Evolutionary conservation across 768 basidiomycete genomes (phyloP).

Genomic region (Cubamyces lactineus): DNA sequence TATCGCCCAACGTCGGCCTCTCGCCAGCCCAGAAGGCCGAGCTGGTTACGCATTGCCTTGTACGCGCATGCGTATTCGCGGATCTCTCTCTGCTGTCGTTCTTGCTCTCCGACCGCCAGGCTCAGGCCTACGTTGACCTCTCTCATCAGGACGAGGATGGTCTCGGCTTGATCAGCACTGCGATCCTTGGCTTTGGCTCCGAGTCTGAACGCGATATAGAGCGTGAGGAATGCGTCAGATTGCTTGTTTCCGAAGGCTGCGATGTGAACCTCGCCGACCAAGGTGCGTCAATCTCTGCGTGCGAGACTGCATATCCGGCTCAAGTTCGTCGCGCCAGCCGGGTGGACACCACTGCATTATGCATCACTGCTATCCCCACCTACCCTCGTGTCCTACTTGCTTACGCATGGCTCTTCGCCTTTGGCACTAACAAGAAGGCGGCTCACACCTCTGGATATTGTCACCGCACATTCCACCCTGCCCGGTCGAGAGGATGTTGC

Average conservation of each 20-base stretch:
- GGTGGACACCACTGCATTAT: slow-evolving; percentile 95
- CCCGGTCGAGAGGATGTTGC: slow-evolving; percentile 86
- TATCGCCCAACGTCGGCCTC: slow-evolving; percentile 71
- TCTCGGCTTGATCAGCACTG: slow-evolving; percentile 72
- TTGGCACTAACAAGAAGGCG: slow-evolving; percentile 76
- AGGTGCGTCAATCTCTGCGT: slow-evolving; percentile 44
- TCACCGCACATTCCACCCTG: slow-evolving; percentile 79
- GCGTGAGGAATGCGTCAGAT: slow-evolving; percentile 85
- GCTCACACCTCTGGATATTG: slow-evolving; percentile 86
- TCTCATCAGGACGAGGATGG: slow-evolving; percentile 83
- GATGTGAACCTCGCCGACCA: slow-evolving; percentile 63
- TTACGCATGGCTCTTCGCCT: slow-evolving; percentile 90
- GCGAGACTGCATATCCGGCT: background rate
- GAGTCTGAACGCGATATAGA: slow-evolving; percentile 86
- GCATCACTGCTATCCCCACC: slow-evolving; percentile 88
- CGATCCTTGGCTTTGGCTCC: slow-evolving; percentile 81
- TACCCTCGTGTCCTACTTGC: slow-evolving; percentile 87
- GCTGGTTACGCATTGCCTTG: slow-evolving; percentile 74
- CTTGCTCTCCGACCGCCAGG: slow-evolving; percentile 68
- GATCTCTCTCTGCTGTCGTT: slow-evolving; percentile 74
- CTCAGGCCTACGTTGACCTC: slow-evolving; percentile 70
- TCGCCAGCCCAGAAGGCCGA: slow-evolving; percentile 65
- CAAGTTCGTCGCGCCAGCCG: slow-evolving; percentile 51
- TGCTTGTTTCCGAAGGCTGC: slow-evolving; percentile 79
- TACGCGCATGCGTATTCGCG: slow-evolving; percentile 77